phyloP scores from a whole-genome alignment of 2,329 filamentous ascomycete genomes.

The Penicillium rolfsii region DNA sequence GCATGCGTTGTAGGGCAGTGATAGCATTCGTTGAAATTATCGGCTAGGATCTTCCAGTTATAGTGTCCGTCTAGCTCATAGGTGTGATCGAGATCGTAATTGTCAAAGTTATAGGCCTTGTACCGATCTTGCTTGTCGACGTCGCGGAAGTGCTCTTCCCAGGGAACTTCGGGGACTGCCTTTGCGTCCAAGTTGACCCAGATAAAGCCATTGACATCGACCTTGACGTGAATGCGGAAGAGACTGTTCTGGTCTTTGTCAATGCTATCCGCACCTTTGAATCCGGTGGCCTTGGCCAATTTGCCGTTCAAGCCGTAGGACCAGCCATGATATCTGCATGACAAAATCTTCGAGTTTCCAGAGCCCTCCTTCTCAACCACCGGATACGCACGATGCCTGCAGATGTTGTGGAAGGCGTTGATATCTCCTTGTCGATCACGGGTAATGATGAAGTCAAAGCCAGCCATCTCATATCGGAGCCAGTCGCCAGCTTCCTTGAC shows the following conservation, averaged over 20 bases:
- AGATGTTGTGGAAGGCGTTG: conserved; percentile 31
- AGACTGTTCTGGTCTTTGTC: conserved; percentile 28
- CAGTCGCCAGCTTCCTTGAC: conserved; percentile 28
- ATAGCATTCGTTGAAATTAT: conserved; percentile 58
- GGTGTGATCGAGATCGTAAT: conserved; percentile 27
- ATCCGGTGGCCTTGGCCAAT: conserved; percentile 28
- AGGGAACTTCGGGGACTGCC: conserved; percentile 24
- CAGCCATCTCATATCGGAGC: conserved; percentile 29
- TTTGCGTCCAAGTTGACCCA: conserved; percentile 32
- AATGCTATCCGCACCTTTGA: conserved; percentile 22
- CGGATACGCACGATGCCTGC: conserved; percentile 29
- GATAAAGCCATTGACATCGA: conserved; percentile 30
- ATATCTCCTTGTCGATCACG: conserved; percentile 25
- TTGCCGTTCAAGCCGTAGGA: conserved; percentile 32
- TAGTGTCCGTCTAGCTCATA: conserved; percentile 30
- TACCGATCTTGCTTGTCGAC: conserved; percentile 30
- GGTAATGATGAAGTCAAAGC: conserved; percentile 30
- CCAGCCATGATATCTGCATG: conserved; percentile 30
- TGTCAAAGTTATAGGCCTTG: conserved; percentile 26
- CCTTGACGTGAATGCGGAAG: conserved; percentile 26
- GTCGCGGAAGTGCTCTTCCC: conserved; percentile 28
- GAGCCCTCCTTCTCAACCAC: conserved; percentile 28
- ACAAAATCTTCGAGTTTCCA: conserved; percentile 27
- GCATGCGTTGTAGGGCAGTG: conserved; percentile 65
- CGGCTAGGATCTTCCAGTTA: conserved; percentile 31